Percentiles rank a stretch among this genome's conserved stretches.
Conservation (phyloP, 2,329 filamentous ascomycete genomes). For the Talaromyces verruculosus region DNA sequence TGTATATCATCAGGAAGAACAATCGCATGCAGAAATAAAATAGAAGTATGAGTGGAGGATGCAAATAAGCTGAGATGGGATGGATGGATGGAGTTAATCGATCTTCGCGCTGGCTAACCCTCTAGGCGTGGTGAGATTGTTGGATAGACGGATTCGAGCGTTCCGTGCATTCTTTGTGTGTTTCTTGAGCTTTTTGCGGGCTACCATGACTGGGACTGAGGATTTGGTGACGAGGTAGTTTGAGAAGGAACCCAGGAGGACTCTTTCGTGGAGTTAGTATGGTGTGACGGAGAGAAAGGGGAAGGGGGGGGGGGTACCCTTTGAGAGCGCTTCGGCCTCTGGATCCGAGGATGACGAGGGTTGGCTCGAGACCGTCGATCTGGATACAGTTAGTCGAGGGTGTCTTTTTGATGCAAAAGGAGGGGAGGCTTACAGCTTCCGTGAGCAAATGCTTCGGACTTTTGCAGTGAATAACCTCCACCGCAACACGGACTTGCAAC, state of each 20-base stretch:
- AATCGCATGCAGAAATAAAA: neutral
- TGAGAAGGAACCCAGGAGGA: constrained; percentile 91
- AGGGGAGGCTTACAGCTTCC: constrained; percentile 64
- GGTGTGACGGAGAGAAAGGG: neutral
- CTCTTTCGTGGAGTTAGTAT: constrained; percentile 52
- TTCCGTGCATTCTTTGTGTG: constrained; percentile 73
- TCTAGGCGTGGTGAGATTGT: constrained; percentile 73
- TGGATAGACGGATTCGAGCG: constrained; percentile 70
- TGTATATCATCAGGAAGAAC: neutral
- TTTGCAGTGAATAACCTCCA: constrained; percentile 98
- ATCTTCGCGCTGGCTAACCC: constrained; percentile 71
- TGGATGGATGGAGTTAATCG: constrained; percentile 51
- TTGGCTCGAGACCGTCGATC: constrained; percentile 89
- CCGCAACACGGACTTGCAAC: constrained; percentile 86
- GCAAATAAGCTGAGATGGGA: neutral
- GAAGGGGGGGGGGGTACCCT: constrained; percentile 62
- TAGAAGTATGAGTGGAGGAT: neutral
- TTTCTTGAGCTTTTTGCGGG: constrained; percentile 83
- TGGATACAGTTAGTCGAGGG: constrained; percentile 32
- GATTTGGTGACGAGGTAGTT: constrained; percentile 98
- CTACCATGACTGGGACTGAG: constrained; percentile 96
- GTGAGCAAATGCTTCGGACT: constrained; percentile 94
- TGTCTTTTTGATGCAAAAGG: neutral
- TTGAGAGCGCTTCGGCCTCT: constrained; percentile 89
- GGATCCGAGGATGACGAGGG: constrained; percentile 88